Percentiles rank a stretch among this genome's conserved stretches.
phyloP scores from a whole-genome alignment of 164 flowering plant species.

The Piper betle region DNA sequence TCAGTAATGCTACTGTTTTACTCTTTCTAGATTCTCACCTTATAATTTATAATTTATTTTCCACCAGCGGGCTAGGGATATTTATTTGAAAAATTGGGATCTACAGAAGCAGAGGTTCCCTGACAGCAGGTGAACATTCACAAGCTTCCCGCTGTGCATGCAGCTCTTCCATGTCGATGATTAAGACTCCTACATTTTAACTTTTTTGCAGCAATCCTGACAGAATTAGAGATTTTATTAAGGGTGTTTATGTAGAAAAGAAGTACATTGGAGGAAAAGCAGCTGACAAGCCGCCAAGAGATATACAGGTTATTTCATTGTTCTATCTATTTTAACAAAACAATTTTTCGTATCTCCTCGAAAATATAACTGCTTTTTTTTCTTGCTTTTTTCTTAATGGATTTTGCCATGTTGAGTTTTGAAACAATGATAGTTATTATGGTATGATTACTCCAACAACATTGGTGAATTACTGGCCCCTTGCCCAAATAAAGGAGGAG shows the following conservation, averaged over 20 bases:
- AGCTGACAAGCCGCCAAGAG: constrained; percentile 70
- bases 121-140: constrained; percentile 44
- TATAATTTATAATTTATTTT: not conserved
- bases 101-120: constrained; percentile 59
- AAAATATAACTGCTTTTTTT: too few relatives aligned
- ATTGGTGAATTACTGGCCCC: too few relatives aligned
- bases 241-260: constrained; percentile 59
- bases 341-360: too few relatives aligned
- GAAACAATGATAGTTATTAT: too few relatives aligned
- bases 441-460: too few relatives aligned
- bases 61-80: constrained; percentile 83
- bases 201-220: constrained; percentile 53
- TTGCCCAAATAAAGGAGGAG: too few relatives aligned
- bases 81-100: constrained; percentile 78
- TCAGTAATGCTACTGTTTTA: too few relatives aligned
- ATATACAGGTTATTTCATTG: constrained; percentile 66
- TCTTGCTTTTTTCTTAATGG: too few relatives aligned
- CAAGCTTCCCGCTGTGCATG: not conserved
- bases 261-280: constrained; percentile 51
- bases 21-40: too few relatives aligned
- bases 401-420: too few relatives aligned
- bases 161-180: not conserved
- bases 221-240: constrained; percentile 68
- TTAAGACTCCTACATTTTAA: not conserved
- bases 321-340: too few relatives aligned